phyloP scores from a whole-genome alignment of 129 eudicot species.

The Chrysanthemum makinoi region DNA sequence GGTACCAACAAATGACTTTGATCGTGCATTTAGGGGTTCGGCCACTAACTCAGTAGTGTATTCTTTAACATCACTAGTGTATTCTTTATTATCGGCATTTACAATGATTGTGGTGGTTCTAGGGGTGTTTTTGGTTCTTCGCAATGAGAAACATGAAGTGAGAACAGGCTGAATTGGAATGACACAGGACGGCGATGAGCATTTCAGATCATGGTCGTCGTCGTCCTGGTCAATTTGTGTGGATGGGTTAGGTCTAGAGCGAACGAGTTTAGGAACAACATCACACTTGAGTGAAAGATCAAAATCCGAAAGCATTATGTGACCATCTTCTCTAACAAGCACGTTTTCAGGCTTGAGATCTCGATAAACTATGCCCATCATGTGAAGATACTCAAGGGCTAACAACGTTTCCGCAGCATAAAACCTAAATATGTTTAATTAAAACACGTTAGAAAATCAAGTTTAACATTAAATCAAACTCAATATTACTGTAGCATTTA shows the following conservation, averaged over 20 bases:
- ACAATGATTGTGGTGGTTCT: conserved; percentile 35
- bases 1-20: conserved; percentile 78
- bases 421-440: conserved; percentile 36
- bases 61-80: conserved; percentile 27
- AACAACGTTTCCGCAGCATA: conserved; percentile 65
- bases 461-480: background rate
- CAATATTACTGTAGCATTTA: background rate
- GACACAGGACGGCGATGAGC: conserved; percentile 56
- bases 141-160: conserved; percentile 53
- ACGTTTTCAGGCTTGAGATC: conserved; percentile 83
- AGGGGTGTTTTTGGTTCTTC: conserved; percentile 28
- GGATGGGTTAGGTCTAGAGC: conserved; percentile 34
- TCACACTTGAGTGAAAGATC: conserved; percentile 75
- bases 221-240: background rate
- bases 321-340: conserved; percentile 73
- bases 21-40: conserved; percentile 59
- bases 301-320: conserved; percentile 76
- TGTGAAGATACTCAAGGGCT: conserved; percentile 81
- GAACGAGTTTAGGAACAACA: conserved; percentile 57
- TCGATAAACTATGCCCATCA: conserved; percentile 79
- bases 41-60: conserved; percentile 57
- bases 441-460: background rate
- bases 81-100: conserved; percentile 21
- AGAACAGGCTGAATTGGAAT: conserved; percentile 65
- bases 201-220: conserved; percentile 26